Conservation (phyloP, 495 filamentous ascomycete species). For the Penicillium coffeae region DNA sequence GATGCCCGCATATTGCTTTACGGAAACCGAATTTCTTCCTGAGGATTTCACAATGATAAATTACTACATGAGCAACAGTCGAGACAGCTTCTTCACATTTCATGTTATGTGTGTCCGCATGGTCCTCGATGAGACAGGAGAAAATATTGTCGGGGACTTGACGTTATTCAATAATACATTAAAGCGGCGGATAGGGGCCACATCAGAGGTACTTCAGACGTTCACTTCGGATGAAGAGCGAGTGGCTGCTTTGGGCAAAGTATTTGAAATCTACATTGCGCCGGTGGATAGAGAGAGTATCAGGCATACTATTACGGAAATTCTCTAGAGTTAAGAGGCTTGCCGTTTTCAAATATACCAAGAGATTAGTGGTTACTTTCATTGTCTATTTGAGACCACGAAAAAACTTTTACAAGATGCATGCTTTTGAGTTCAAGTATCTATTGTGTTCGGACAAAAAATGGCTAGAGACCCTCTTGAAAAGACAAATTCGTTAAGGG, state of each 20-base stretch:
- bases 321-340: slow-evolving; percentile 7
- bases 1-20: slow-evolving; percentile 54
- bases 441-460: too few relatives aligned
- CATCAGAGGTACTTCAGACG: slow-evolving; percentile 8
- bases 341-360: too few relatives aligned
- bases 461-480: too few relatives aligned
- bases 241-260: slow-evolving; percentile 13
- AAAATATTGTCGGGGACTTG: slow-evolving; percentile 50
- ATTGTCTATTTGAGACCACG: too few relatives aligned
- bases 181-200: slow-evolving; percentile 19
- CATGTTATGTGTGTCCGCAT: slow-evolving; percentile 47
- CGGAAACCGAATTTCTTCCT: slow-evolving; percentile 52
- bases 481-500: too few relatives aligned
- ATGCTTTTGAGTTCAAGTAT: too few relatives aligned
- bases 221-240: slow-evolving; percentile 14
- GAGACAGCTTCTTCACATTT: slow-evolving; percentile 45
- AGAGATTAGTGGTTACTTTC: too few relatives aligned
- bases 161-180: slow-evolving; percentile 49
- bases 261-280: slow-evolving; percentile 6
- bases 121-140: slow-evolving; percentile 32
- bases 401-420: too few relatives aligned
- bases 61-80: slow-evolving; percentile 34
- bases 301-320: slow-evolving; percentile 11
- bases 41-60: slow-evolving; percentile 57
- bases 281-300: slow-evolving; percentile 9